Conservation (phyloP, 768 basidiomycete species). For the Mycena galopus region DNA sequence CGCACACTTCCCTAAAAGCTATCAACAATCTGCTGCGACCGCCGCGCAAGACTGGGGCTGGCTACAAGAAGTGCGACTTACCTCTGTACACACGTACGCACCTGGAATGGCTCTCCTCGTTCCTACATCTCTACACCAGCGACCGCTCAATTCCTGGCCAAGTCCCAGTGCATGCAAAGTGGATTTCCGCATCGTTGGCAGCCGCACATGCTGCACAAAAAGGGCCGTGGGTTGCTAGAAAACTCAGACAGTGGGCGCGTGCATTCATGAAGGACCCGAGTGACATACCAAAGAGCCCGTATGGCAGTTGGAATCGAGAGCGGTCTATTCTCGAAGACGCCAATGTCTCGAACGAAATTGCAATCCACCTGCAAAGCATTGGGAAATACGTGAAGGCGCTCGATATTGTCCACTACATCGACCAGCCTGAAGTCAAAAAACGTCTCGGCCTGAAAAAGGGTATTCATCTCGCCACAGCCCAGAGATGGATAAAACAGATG, state of each 20-base stretch:
- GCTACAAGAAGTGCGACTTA: slow-evolving; percentile 34
- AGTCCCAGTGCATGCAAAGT: slow-evolving; percentile 8
- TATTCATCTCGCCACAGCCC: slow-evolving; percentile 42
- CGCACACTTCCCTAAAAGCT: too few relatives aligned
- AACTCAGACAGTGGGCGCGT: slow-evolving; percentile 14
- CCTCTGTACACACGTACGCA: slow-evolving; percentile 33
- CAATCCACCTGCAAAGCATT: slow-evolving; percentile 33
- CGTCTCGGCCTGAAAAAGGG: too few relatives aligned
- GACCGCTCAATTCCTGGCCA: slow-evolving; percentile 32
- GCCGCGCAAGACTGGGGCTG: slow-evolving; percentile 17
- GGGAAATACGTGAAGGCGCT: slow-evolving; percentile 37
- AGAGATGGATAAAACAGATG: slow-evolving; percentile 41
- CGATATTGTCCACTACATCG: slow-evolving; percentile 38
- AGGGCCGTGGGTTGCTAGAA: slow-evolving; percentile 40
- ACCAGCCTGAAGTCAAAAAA: too few relatives aligned
- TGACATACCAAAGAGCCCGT: slow-evolving; percentile 44
- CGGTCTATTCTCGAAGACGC: slow-evolving; percentile 46
- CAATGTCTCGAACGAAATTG: slow-evolving; percentile 40
- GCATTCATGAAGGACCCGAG: neutral
- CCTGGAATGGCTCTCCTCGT: slow-evolving; percentile 39
- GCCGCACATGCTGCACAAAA: neutral
- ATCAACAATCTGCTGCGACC: too few relatives aligned
- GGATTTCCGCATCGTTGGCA: slow-evolving; percentile 40
- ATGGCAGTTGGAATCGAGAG: slow-evolving; percentile 44
- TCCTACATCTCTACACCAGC: slow-evolving; percentile 37